Conservation (phyloP, 2,329 filamentous ascomycete genomes). For the Dryadomyces sulphureus region DNA sequence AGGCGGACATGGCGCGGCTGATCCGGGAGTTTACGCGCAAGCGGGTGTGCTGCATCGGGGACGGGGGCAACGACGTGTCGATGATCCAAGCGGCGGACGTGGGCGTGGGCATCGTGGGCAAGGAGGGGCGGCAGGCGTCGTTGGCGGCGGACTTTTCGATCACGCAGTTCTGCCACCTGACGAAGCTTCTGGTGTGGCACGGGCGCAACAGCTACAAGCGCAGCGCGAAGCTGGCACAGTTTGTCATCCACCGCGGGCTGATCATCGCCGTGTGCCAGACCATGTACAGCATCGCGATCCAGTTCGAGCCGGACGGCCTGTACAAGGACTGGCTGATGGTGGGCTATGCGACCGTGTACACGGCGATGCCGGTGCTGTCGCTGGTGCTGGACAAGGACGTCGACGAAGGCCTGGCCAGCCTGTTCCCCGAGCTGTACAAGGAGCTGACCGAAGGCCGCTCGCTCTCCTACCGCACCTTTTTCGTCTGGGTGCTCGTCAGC, state of each 20-base stretch:
- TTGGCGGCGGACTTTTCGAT: conserved; percentile 95
- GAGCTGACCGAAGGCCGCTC: conserved; percentile 83
- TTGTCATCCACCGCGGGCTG: conserved; percentile 92
- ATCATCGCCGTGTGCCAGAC: conserved; percentile 96
- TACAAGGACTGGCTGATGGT: conserved; percentile 97
- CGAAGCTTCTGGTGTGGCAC: conserved; percentile 97
- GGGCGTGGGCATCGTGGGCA: conserved; percentile 93
- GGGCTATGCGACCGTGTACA: conserved; percentile 92
- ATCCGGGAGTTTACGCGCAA: conserved; percentile 90
- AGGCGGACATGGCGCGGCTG: conserved; percentile 80
- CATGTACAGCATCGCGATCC: conserved; percentile 86
- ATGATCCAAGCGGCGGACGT: conserved; percentile 99
- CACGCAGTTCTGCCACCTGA: conserved; percentile 85
- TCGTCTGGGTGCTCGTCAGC: conserved; percentile 88
- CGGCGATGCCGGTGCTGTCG: conserved; percentile 81
- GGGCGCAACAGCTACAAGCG: conserved; percentile 95
- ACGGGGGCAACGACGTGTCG: conserved; percentile 94
- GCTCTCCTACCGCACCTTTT: conserved; percentile 86
- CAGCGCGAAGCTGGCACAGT: conserved; percentile 87
- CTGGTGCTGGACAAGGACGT: conserved; percentile 92
- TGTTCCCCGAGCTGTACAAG: conserved; percentile 96
- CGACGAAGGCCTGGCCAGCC: conserved; percentile 79
- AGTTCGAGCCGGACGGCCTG: conserved; percentile 84
- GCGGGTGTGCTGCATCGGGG: conserved; percentile 91
- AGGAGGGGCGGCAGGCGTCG: conserved; percentile 89